Percentiles rank a stretch among this genome's conserved stretches.
Conservation (phyloP, 331 rosid species). For the Rhamnella rubrinervis region DNA sequence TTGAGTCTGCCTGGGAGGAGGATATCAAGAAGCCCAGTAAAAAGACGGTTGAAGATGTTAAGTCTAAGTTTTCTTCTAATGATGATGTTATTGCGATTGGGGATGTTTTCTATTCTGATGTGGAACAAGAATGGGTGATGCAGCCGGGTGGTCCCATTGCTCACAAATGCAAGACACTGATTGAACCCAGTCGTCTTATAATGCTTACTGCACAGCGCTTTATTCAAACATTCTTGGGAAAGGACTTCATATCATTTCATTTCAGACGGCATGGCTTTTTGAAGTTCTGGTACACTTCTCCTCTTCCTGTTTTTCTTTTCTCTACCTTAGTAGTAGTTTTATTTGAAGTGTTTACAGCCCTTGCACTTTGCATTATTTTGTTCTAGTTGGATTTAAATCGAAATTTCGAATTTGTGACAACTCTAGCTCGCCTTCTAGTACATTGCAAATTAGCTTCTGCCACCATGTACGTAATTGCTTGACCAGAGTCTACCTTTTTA, state of each 20-base stretch:
- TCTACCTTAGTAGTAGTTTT: neutral
- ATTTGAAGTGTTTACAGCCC: neutral
- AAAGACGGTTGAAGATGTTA: constrained; percentile 67
- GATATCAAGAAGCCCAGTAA: constrained; percentile 60
- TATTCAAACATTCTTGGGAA: constrained; percentile 89
- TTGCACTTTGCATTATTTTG: neutral
- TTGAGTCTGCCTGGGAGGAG: constrained; percentile 72
- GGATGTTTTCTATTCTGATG: constrained; percentile 80
- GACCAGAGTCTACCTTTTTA: neutral
- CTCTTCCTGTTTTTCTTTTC: constrained; percentile 2
- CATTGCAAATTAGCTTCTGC: neutral
- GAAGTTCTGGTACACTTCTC: constrained; percentile 75
- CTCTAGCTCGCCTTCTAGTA: neutral
- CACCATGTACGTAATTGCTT: neutral
- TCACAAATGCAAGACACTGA: constrained; percentile 76
- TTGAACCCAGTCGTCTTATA: constrained; percentile 81
- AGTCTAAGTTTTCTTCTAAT: constrained; percentile 52
- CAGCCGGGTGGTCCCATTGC: constrained; percentile 95
- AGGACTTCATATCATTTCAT: constrained; percentile 74
- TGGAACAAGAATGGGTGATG: constrained; percentile 84
- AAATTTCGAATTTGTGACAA: neutral
- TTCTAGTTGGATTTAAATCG: neutral
- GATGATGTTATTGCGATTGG: constrained; percentile 93
- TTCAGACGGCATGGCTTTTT: constrained; percentile 93
- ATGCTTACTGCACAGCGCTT: constrained; percentile 94